Evolutionary conservation across 768 basidiomycete species (phyloP), one percentile per base, ranked within the genome.

Genomic region (Scleroderma citrinum): DNA sequence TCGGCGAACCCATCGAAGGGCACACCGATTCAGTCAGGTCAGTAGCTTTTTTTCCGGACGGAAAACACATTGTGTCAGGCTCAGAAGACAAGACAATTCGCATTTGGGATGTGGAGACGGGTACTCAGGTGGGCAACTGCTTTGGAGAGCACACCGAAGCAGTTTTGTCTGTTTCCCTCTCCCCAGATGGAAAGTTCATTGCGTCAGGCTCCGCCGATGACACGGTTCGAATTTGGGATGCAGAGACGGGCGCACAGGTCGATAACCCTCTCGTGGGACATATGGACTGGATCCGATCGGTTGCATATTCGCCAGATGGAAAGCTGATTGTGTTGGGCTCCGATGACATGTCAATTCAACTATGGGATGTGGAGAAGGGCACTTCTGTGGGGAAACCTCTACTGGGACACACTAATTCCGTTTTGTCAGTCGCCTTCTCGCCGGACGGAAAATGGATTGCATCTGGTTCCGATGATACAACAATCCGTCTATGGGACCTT

Each of bases 11-110:
- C 10, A 20, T 20, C 19, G 6, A 17, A 5, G 19, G 37, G 3
- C 17, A 21, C 37, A 39, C 26, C 26, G 5, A 29, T 17, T 39
- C 37, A 21, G 37, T 39, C 19, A 39, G 8, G 26, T 4, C 26
- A 4, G 26, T 29, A 5, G 26, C 26, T 4, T 29, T 21, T 46
- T 45, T 12, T 19, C 46, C 21, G 8, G 59, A 64, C 46, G 58
- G 56, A 14, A 48, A 29, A 16, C 26, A 8, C 4, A 5, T 29
- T 29, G 26, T 44, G 20, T 62, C 64, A 48, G 67, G 50, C 5
- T 60, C 59, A 3, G 2, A 24, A n/a, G 55, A 66, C 35, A 31
- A 16, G 1, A 56, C 52, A 1, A 24, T 64, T 2, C 58, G 38
- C 41, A 48, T 64, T 16, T 62, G 61, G 61, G 26, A 29, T 8